Percentiles rank a stretch among this genome's conserved stretches.
phyloP scores from a whole-genome alignment of 2,329 filamentous ascomycete species.

The Aspergillus sp. region DNA sequence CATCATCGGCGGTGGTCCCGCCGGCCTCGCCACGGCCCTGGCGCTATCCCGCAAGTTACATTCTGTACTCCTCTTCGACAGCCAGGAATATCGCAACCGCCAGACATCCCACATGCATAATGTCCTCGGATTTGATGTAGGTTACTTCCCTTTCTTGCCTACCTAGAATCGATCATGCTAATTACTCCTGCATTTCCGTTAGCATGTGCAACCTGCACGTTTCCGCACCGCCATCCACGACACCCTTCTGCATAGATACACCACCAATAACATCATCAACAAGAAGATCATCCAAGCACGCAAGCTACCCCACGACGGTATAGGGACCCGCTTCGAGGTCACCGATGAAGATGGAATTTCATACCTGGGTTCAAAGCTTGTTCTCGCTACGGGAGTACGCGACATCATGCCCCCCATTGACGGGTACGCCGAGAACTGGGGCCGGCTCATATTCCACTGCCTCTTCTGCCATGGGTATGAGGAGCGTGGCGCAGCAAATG shows the following conservation, averaged over 20 bases:
- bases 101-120: slow-evolving; percentile 59
- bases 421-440: slow-evolving; percentile 61
- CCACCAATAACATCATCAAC: slow-evolving; percentile 2
- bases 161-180: too few species aligned
- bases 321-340: slow-evolving; percentile 34
- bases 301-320: slow-evolving; percentile 22
- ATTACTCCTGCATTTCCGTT: background rate
- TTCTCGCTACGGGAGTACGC: slow-evolving; percentile 56
- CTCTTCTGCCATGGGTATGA: slow-evolving; percentile 18
- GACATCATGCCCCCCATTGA: slow-evolving; percentile 55
- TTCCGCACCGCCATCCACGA: background rate
- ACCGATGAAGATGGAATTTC: slow-evolving; percentile 45
- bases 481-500: slow-evolving; percentile 10
- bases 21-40: slow-evolving; percentile 52
- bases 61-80: slow-evolving; percentile 57
- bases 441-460: slow-evolving; percentile 25
- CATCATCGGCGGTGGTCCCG: slow-evolving; percentile 55
- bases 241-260: slow-evolving; percentile 6
- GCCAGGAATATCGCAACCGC: slow-evolving; percentile 55
- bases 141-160: background rate
- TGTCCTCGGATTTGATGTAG: slow-evolving; percentile 44
- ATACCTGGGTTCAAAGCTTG: slow-evolving; percentile 56
- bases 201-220: slow-evolving; percentile 28
- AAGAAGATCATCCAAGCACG: background rate
- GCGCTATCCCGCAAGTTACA: slow-evolving; percentile 57